Percentiles rank a stretch among this genome's conserved stretches.
Evolutionary conservation across 495 filamentous ascomycete genomes (phyloP).

Genomic region (Tuber melanosporum): DNA sequence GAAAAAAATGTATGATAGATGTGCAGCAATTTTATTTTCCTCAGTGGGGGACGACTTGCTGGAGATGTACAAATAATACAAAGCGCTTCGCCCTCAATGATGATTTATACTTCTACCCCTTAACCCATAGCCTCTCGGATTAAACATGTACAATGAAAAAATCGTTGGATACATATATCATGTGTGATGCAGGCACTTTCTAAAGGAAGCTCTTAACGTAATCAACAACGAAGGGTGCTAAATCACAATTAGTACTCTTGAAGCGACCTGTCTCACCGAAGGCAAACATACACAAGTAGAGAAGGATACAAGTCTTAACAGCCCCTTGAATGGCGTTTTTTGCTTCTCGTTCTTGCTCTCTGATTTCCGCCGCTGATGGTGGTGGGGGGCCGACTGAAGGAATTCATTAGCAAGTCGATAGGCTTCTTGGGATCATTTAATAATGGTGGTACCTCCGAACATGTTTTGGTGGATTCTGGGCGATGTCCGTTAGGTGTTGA

Average conservation of each 20-base stretch:
- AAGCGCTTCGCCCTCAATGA: background rate
- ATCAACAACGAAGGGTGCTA: constrained; percentile 79
- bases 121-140: background rate
- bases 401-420: constrained; percentile 17
- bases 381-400: constrained; percentile 47
- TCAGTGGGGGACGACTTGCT: background rate
- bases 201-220: constrained; percentile 70
- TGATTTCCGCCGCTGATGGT: constrained; percentile 50
- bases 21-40: constrained; percentile 6
- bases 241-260: constrained; percentile 11
- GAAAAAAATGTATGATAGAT: background rate
- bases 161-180: background rate
- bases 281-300: constrained; percentile 68
- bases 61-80: constrained; percentile 8
- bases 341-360: constrained; percentile 64
- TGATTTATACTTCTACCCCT: background rate
- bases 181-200: constrained; percentile 25
- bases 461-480: constrained; percentile 33
- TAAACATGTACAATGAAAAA: background rate
- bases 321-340: constrained; percentile 58
- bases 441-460: constrained; percentile 47
- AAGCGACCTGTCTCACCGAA: constrained; percentile 3
- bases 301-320: constrained; percentile 56
- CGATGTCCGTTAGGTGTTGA: background rate
- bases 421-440: constrained; percentile 8